Evolutionary conservation across 768 basidiomycete species (phyloP), one percentile per base, ranked within the genome.

Genomic region (Suillus cothurnatus): DNA sequence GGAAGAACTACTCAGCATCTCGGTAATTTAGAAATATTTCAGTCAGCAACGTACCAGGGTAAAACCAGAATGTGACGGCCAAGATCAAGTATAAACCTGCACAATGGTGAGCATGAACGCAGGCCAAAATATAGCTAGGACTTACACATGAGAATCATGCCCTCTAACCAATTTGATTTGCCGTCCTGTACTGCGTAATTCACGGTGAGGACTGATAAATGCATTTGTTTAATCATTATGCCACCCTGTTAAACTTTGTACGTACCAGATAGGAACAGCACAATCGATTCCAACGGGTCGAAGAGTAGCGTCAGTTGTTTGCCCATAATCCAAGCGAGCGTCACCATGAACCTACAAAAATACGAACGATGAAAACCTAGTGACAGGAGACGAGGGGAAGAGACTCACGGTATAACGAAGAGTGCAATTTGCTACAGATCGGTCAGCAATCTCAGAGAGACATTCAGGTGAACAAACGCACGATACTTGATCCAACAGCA

Each of bases 101-200:
- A 43, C 41, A 63, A 6, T 8, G 31, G 17, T 19, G 31, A 34
- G 45, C 47, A 75, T 15, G 9, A 36, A 31, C n/a, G 19, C 49
- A 53, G 57, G 38, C 28, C 12, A 36, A 41, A 47, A 50, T 17
- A 17, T 1, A 21, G 43, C 23, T 14, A 55, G 32, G 8, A 73
- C 80, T 57, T 68, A 85, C 89, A 87, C 64, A 93, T 85, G n/a
- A 94, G 82, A 63, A 93, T 88, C 70, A 88, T 76, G 28, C 93
- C 94, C 76, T 97, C 95, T n/a, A 97, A 81, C 88, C 95, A 97
- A 75, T 96, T 97, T 34, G 90, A 92, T 72, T 88, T 91, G 15
- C 94, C 94, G 69, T 97, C 96, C 58, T 87, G 85, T 6, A 96
- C 85, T 26, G 90, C 88, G 71, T 92, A 93, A 72, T 91, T 93